Evolutionary conservation across 2,329 filamentous ascomycete species (phyloP), one percentile per base, ranked within the genome.

Genomic region (Neofusicoccum ribis): DNA sequence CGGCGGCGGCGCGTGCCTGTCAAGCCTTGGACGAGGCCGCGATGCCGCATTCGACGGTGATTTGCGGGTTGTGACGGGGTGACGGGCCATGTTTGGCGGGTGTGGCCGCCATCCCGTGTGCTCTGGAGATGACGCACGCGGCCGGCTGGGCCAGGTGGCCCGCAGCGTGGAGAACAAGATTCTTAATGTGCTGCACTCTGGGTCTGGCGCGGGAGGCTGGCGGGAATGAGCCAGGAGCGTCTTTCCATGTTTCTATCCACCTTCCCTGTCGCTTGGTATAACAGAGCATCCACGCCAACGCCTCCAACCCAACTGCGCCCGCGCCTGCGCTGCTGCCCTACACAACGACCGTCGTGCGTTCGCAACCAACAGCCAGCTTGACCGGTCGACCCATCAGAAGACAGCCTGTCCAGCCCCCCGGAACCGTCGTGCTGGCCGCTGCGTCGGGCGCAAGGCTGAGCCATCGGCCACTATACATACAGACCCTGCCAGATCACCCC

Each of bases 101-200:
- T 43, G 54, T 59, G 54, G 54, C 54, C 41, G 54, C 54, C 23
- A 31, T 60, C 43, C 56, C 56, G 56, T 47, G 56, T 46, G 56
- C 27, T 46, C 43, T 60, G 56, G 56, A 46, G 56, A 60, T 60
- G 56, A 60, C 56, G 56, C 56, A 60, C 31, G 56, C 56, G 41
- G 56, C 56, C 56, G 20, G 20, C 5, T 60, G 56, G 47, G 41
- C 41, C 56, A 60, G n/a, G 56, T 43, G 41, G 56, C 56, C 56
- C 11, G 20, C 52, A 17, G 41, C 34, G 43, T 46, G 23, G 52
- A 44, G 52, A 58, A 20, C 52, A 58, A 11, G 52, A 44, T 17
- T 44, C 41, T 17, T 47, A 36, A 52, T 34, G 43, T 23, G 56
- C 43, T 60, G 56, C 56, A 60, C 27, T 17, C 44, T 52, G 50